phyloP scores from a whole-genome alignment of 2,329 filamentous ascomycete species.

The Allantophomopsis lycopodina region DNA sequence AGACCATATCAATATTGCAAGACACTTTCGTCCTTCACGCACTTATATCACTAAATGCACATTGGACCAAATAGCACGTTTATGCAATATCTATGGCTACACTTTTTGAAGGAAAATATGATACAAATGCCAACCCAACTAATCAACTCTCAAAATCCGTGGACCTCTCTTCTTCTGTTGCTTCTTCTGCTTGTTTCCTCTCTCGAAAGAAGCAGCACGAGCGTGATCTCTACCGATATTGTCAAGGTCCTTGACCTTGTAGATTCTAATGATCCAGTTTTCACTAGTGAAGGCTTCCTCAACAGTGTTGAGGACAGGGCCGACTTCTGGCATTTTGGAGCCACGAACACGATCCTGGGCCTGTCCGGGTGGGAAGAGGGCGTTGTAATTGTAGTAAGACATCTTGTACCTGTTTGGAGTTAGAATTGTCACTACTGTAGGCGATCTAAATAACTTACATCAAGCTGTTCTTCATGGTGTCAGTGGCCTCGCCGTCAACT shows the following conservation, averaged over 20 bases:
- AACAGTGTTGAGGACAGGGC: constrained; percentile 73
- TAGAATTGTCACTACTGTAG: too few species aligned
- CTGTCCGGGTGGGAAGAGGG: constrained; percentile 83
- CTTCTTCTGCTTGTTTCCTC: constrained; percentile 77
- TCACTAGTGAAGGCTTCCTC: constrained; percentile 98
- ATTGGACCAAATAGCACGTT: too few species aligned
- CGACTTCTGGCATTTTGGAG: constrained; percentile 64
- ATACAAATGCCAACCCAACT: constrained; percentile 16
- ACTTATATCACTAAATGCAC: too few species aligned
- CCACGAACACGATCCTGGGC: constrained; percentile 82
- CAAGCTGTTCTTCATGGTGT: constrained; percentile 97
- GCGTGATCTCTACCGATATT: constrained; percentile 86
- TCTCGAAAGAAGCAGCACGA: constrained; percentile 55
- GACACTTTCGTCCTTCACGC: too few species aligned
- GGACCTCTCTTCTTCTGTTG: constrained; percentile 57
- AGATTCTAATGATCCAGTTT: constrained; percentile 99
- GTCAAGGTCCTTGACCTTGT: constrained; percentile 98
- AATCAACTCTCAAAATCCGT: constrained; percentile 60
- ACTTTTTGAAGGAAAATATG: neutral
- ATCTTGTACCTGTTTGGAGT: constrained; percentile 78
- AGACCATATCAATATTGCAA: too few species aligned
- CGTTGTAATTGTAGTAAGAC: constrained; percentile 97
- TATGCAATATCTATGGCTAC: too few species aligned
- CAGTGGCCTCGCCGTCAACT: constrained; percentile 83
- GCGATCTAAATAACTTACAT: constrained; percentile 52